Base-by-base conservation (phyloP, 306 rosid genomes). In the Ziziphus jujuba region DNA sequence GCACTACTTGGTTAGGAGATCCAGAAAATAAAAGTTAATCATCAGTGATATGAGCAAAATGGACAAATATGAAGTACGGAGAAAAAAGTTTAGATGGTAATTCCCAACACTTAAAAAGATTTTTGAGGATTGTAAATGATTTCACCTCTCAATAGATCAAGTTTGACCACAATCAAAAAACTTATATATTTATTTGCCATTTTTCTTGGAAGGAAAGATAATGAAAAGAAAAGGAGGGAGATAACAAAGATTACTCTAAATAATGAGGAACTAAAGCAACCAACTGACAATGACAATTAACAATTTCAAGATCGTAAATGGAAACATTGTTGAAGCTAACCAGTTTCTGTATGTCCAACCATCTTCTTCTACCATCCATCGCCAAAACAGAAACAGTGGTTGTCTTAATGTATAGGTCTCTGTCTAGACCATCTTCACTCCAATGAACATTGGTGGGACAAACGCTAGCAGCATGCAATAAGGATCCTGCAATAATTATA, bases 341-440 rank as follows among this genome's bases (percentile, higher is more conserved):
- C 97, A 90, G 78, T 82, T 90, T 88, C 70, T 82, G 86, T 77
- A 90, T 75, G 82, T 95, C 97, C 90, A 95, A 72, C 99, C 99
- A 95, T 73, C 97, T 84, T 75, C 96, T 85, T 61, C 99, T 90
- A 80, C 99, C 99, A 85, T 95, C 99, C 99, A 95, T 95, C 59
- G 99, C 99, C 77, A 95, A 81, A 65, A 95, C 90, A 61, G 99
- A 76, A 70, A 95, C 88, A 34, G 86, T 88, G 71, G 79, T 75
- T 34, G 83, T 87, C 82, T 87, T 81, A 70, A 95, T 88, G 80
- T 87, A 88, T 45, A 95, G 77, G 75, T 95, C 99, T 76, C 84
- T 95, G 79, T 95, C 99, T 49, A 95, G 96, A 79, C 95, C 90
- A 77, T 84, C 96, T 35, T 90, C 97, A 75, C 72, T 84, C 99